Percentiles rank a stretch among this genome's conserved stretches.
Conservation (phyloP, 2,329 filamentous ascomycete genomes). For the Dryadomyces quercivorus region DNA sequence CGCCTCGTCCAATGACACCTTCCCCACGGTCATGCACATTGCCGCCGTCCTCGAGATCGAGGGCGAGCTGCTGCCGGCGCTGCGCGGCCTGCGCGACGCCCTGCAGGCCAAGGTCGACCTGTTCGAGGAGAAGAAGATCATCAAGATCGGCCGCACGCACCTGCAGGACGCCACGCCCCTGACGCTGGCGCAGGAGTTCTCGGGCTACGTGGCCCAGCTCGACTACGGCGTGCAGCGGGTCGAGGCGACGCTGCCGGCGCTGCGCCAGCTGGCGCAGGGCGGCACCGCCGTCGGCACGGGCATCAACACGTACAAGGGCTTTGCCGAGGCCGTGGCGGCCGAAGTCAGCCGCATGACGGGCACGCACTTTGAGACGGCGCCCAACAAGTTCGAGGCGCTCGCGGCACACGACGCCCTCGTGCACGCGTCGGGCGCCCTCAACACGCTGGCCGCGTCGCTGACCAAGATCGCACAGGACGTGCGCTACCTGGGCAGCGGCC, state of each 20-base stretch:
- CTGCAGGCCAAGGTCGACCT: constrained; percentile 80
- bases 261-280: constrained; percentile 82
- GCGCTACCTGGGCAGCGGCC: constrained; percentile 89
- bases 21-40: constrained; percentile 99
- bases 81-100: constrained; percentile 70
- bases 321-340: constrained; percentile 82
- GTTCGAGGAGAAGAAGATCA: constrained; percentile 76
- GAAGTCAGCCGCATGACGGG: constrained; percentile 91
- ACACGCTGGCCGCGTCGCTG: constrained; percentile 81
- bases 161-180: constrained; percentile 94
- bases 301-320: constrained; percentile 94
- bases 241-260: constrained; percentile 68
- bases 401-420: constrained; percentile 94
- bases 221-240: constrained; percentile 83
- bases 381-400: constrained; percentile 97
- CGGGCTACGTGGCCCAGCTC: constrained; percentile 90
- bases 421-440: constrained; percentile 84
- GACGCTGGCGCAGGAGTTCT: constrained; percentile 94
- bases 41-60: constrained; percentile 91
- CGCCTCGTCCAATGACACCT: constrained; percentile 96
- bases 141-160: constrained; percentile 98
- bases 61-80: constrained; percentile 67
- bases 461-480: constrained; percentile 99
- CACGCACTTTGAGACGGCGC: constrained; percentile 85
- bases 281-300: constrained; percentile 95